A percentile compares a stretch with the other conserved stretches of the same genome.
Conservation (phyloP, 1,284 basidiomycete genomes). For the Apiotrichum sp. region DNA sequence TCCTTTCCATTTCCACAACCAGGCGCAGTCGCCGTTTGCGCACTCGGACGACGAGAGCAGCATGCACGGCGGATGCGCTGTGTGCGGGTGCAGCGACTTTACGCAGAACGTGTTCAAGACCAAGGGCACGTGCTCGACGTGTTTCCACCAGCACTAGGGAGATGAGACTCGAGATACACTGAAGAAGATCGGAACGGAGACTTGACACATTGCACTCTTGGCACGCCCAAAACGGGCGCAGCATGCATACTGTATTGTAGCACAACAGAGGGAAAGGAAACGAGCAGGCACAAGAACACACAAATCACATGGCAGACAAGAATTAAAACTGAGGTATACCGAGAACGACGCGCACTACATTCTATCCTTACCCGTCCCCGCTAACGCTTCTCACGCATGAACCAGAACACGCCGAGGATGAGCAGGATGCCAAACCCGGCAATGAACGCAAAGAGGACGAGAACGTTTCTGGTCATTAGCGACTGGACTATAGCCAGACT, state of each 20-base stretch:
- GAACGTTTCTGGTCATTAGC: slow-evolving; percentile 55
- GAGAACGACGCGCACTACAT: too few relatives aligned
- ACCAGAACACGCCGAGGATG: slow-evolving; percentile 64
- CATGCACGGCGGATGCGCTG: slow-evolving; percentile 42
- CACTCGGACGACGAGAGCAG: slow-evolving; percentile 24
- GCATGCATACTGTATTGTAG: too few relatives aligned
- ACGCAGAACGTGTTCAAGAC: slow-evolving; percentile 60
- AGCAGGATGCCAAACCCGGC: slow-evolving; percentile 65
- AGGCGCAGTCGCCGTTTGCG: slow-evolving; percentile 4
- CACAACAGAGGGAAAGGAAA: too few relatives aligned
- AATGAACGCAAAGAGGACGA: slow-evolving; percentile 76
- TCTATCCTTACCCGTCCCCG: too few relatives aligned
- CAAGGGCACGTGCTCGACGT: slow-evolving; percentile 58
- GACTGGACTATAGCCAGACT: slow-evolving; percentile 22
- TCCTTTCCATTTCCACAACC: too few relatives aligned
- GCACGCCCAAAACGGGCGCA: too few relatives aligned
- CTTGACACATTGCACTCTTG: too few relatives aligned
- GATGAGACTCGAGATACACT: neutral
- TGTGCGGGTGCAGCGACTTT: slow-evolving; percentile 51
- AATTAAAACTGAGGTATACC: too few relatives aligned
- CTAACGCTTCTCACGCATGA: slow-evolving; percentile 65
- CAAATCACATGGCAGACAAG: too few relatives aligned
- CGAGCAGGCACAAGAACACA: too few relatives aligned
- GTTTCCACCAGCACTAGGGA: slow-evolving; percentile 47
- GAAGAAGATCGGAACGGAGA: too few relatives aligned